phyloP scores from a whole-genome alignment of 2,329 filamentous ascomycete species.

The Aschersonia sp. region DNA sequence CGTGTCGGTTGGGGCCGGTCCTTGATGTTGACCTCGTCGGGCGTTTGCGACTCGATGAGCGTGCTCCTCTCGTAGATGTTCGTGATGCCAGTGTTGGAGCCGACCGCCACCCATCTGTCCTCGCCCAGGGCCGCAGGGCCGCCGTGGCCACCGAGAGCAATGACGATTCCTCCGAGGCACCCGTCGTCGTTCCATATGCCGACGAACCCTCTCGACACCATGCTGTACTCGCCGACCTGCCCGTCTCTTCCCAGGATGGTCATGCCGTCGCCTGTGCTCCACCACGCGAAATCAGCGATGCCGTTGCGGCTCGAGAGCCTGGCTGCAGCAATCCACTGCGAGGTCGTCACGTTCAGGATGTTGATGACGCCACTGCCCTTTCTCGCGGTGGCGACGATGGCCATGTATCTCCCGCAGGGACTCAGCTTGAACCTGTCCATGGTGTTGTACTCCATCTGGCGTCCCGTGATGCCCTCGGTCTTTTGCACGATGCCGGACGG shows the following conservation, averaged over 20 bases:
- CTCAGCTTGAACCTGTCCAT: constrained; percentile 88
- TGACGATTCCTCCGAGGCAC: constrained; percentile 67
- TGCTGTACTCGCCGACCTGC: constrained; percentile 78
- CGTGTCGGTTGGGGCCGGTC: constrained; percentile 57
- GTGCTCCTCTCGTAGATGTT: constrained; percentile 80
- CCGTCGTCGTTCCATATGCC: constrained; percentile 85
- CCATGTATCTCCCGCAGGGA: constrained; percentile 77
- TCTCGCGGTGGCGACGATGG: constrained; percentile 60
- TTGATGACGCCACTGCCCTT: constrained; percentile 87
- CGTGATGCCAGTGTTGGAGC: constrained; percentile 73
- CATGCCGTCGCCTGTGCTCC: constrained; percentile 69
- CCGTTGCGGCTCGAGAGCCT: constrained; percentile 70
- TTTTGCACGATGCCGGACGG: constrained; percentile 71
- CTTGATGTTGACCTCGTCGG: constrained; percentile 37
- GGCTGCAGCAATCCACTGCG: constrained; percentile 78
- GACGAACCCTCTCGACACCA: constrained; percentile 52
- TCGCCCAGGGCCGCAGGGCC: constrained; percentile 52
- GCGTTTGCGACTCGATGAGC: constrained; percentile 31
- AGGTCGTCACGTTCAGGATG: constrained; percentile 61
- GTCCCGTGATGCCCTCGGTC: constrained; percentile 59
- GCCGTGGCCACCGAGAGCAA: constrained; percentile 60
- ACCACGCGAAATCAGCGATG: constrained; percentile 87
- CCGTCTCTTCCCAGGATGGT: constrained; percentile 75
- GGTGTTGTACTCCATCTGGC: constrained; percentile 66
- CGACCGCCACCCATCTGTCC: constrained; percentile 80